Conservation (phyloP, 352 stramenopile genomes). For the Blastocystis sp. region DNA sequence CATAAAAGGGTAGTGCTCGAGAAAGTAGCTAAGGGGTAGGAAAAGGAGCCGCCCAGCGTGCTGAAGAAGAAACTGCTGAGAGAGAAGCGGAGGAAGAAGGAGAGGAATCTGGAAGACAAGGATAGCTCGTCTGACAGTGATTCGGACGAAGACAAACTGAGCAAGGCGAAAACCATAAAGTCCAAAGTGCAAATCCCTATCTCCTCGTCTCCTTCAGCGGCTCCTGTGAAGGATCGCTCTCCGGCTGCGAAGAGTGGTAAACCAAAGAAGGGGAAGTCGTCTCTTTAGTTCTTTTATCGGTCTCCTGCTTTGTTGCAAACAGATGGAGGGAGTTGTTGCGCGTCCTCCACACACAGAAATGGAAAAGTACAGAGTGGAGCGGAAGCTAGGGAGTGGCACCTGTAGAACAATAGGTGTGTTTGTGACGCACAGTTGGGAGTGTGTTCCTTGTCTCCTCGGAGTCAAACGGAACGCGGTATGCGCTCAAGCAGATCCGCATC, state of each 20-base stretch:
- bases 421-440: slow-evolving; percentile 44
- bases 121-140: slow-evolving; percentile 44
- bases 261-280: neutral
- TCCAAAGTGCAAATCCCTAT: slow-evolving; percentile 1
- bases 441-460: slow-evolving; percentile 40
- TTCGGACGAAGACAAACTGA: slow-evolving; percentile 28
- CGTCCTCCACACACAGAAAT: slow-evolving; percentile 5
- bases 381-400: slow-evolving; percentile 54
- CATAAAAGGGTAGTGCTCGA: slow-evolving; percentile 15
- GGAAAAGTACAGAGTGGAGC: slow-evolving; percentile 35
- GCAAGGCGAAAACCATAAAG: slow-evolving; percentile 41
- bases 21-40: neutral
- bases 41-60: slow-evolving; percentile 38
- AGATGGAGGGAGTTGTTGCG: slow-evolving; percentile 39
- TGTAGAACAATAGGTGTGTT: neutral
- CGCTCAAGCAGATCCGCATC: slow-evolving; percentile 59
- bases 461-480: neutral
- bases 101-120: slow-evolving; percentile 26
- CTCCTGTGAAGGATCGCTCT: neutral
- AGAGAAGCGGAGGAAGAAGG: slow-evolving; percentile 50
- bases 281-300: neutral
- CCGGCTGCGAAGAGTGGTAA: neutral
- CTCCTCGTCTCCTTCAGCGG: neutral
- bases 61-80: slow-evolving; percentile 69
- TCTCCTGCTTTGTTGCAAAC: neutral